phyloP scores from a whole-genome alignment of 108 stramenopile genomes.

The Chaetoceros muelleri region DNA sequence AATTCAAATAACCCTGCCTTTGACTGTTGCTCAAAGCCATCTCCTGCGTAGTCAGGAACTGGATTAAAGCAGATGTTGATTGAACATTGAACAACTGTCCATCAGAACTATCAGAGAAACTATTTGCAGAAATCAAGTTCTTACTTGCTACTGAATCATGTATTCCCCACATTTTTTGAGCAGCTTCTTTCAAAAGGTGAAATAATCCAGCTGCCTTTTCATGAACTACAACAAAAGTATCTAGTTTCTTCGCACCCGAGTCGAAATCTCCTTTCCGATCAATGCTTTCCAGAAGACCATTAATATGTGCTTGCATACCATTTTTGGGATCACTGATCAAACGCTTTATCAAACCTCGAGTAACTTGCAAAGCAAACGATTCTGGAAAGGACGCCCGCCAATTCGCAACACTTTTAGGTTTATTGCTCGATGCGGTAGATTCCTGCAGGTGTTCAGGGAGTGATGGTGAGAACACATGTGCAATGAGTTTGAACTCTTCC shows the following conservation, averaged over 20 bases:
- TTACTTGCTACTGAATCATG: conserved; percentile 11
- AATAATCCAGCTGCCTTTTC: conserved; percentile 79
- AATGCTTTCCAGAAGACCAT: conserved; percentile 65
- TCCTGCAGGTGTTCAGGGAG: neutral
- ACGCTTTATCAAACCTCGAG: conserved; percentile 58
- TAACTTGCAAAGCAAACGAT: conserved; percentile 57
- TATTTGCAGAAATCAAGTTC: conserved; percentile 10
- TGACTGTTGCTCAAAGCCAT: conserved; percentile 60
- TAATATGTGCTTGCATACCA: conserved; percentile 73
- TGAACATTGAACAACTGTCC: too few species aligned
- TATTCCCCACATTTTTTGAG: conserved; percentile 38
- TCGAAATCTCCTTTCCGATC: conserved; percentile 71
- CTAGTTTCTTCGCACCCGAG: conserved; percentile 73
- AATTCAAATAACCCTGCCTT: conserved; percentile 68
- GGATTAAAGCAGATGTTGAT: conserved; percentile 34
- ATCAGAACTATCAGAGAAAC: conserved; percentile 8
- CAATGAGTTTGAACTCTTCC: conserved; percentile 76
- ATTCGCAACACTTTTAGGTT: conserved; percentile 25
- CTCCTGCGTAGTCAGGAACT: conserved; percentile 74
- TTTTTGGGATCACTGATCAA: conserved; percentile 72
- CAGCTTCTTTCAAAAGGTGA: conserved; percentile 56
- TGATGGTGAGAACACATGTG: conserved; percentile 57
- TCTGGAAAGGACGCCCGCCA: conserved; percentile 52
- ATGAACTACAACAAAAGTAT: conserved; percentile 82
- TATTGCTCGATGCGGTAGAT: conserved; percentile 9